Conservation (phyloP, 2,329 filamentous ascomycete genomes). For the Stemphylium beticola region DNA sequence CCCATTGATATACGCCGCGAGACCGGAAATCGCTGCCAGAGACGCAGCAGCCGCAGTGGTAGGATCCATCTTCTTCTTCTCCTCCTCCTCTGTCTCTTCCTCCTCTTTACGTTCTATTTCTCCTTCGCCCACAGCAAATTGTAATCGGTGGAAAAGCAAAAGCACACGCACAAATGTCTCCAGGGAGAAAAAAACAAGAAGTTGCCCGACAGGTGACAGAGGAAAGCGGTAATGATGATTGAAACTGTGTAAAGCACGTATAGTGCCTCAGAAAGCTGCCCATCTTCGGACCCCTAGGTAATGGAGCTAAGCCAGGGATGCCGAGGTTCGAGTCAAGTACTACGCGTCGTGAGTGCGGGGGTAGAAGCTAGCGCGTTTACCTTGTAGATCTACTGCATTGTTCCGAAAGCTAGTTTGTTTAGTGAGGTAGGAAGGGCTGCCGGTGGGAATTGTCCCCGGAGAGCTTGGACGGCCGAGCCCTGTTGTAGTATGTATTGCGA, state of each 20-base stretch:
- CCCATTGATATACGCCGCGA: conserved; percentile 68
- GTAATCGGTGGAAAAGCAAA: neutral
- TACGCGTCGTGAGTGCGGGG: conserved; percentile 21
- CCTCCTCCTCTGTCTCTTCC: neutral
- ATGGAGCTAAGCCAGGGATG: conserved; percentile 12
- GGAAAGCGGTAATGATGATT: no score
- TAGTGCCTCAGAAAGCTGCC: no score
- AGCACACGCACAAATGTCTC: no score
- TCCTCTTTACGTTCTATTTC: no score
- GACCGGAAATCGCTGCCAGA: conserved; percentile 41
- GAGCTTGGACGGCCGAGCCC: no score
- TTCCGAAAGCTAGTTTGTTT: neutral
- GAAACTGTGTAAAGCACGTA: no score
- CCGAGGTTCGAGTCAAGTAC: conserved; percentile 27
- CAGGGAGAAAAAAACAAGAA: no score
- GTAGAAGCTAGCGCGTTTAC: neutral
- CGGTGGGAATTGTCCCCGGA: neutral
- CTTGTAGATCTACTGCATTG: neutral
- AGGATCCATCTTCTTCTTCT: conserved; percentile 20
- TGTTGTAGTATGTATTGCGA: no score
- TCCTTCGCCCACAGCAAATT: neutral
- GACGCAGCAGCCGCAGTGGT: conserved; percentile 35
- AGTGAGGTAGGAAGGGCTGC: neutral
- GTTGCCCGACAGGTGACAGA: no score
- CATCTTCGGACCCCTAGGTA: neutral